phyloP scores from a whole-genome alignment of 129 eudicot genomes.

The Mikania micrantha region DNA sequence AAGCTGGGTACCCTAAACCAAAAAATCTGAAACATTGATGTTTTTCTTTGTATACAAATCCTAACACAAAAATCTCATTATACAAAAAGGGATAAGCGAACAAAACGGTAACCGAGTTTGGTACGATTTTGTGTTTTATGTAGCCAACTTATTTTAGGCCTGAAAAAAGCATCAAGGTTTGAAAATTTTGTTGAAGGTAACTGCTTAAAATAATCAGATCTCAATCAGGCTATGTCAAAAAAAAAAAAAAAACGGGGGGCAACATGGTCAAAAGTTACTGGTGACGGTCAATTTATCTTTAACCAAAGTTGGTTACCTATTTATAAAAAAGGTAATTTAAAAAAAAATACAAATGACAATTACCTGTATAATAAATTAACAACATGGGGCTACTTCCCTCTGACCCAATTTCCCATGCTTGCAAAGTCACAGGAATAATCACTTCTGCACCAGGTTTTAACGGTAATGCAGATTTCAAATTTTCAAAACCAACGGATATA shows the following conservation, averaged over 20 bases:
- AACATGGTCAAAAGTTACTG: neutral
- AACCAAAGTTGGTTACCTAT: neutral
- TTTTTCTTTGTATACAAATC: no score
- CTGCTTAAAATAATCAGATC: neutral
- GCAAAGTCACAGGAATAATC: conserved; percentile 69
- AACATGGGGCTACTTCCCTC: conserved; percentile 82
- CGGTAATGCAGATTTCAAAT: conserved; percentile 67
- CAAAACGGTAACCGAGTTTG: no score
- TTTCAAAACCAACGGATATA: conserved; percentile 60
- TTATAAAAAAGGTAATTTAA: neutral
- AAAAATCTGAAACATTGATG: no score
- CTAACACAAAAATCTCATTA: no score
- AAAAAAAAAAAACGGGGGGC: neutral
- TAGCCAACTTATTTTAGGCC: neutral
- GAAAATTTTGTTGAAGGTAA: neutral
- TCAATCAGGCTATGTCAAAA: neutral
- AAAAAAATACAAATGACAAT: neutral
- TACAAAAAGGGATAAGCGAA: no score
- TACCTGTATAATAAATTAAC: conserved; percentile 83
- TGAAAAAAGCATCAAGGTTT: neutral
- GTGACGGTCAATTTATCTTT: neutral
- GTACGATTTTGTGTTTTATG: neutral
- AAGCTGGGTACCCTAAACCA: neutral
- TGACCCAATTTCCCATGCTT: conserved; percentile 81
- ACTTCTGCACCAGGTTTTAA: conserved; percentile 92